phyloP scores from a whole-genome alignment of 2,329 filamentous ascomycete genomes.

The Epichloe festucae region DNA sequence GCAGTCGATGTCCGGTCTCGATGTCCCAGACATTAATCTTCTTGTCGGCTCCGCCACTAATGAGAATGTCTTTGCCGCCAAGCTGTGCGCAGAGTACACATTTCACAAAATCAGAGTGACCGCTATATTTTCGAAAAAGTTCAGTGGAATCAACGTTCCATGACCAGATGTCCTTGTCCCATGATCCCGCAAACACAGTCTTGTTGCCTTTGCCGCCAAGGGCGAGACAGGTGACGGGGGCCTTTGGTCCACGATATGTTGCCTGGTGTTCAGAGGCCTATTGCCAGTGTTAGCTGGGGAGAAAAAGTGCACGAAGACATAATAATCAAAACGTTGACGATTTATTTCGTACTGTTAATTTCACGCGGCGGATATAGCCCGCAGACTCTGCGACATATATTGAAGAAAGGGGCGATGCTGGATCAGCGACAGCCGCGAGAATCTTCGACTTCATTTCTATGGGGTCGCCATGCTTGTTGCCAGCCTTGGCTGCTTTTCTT shows the following conservation, averaged over 20 bases:
- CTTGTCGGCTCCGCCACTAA: conserved; percentile 67
- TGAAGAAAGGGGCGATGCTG: conserved; percentile 39
- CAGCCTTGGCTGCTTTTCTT: conserved; percentile 56
- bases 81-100: conserved; percentile 52
- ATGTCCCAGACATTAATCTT: conserved; percentile 78
- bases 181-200: conserved; percentile 74
- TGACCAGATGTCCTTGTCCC: conserved; percentile 87
- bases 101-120: conserved; percentile 89
- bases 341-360: conserved; percentile 5
- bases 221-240: conserved; percentile 68
- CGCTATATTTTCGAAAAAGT: conserved; percentile 48
- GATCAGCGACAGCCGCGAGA: conserved; percentile 58
- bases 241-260: conserved; percentile 59
- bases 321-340: neutral
- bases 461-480: conserved; percentile 72
- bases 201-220: conserved; percentile 42
- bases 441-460: conserved; percentile 77
- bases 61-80: conserved; percentile 46
- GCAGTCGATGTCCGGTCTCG: conserved; percentile 51
- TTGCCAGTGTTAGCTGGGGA: neutral
- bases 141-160: conserved; percentile 54
- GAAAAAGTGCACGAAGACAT: neutral
- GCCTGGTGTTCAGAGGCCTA: conserved; percentile 20
- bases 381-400: conserved; percentile 79
- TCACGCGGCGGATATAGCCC: conserved; percentile 61